phyloP scores from a whole-genome alignment of 371 early-diverging fungal genomes.

The Actinomortierella ambigua region DNA sequence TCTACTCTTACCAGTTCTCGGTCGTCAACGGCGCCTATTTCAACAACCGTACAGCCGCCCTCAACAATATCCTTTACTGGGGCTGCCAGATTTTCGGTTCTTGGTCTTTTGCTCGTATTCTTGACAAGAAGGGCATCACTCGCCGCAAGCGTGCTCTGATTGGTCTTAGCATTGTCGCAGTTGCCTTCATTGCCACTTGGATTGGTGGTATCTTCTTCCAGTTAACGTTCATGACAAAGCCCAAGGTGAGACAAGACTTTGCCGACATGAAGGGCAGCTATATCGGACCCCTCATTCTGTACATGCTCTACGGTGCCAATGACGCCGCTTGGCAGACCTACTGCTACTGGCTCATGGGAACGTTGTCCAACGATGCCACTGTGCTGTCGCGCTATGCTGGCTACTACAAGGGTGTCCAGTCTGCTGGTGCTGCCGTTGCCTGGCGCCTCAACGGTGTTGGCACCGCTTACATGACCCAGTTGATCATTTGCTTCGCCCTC shows the following conservation, averaged over 20 bases:
- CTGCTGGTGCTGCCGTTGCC: constrained; percentile 63
- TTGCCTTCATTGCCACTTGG: constrained; percentile 67
- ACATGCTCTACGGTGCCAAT: constrained; percentile 67
- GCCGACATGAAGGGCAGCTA: constrained; percentile 47
- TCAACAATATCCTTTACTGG: constrained; percentile 67
- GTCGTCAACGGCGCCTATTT: constrained; percentile 39
- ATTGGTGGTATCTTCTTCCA: constrained; percentile 69
- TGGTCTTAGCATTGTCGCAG: constrained; percentile 54
- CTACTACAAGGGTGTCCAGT: constrained; percentile 87
- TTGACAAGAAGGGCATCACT: constrained; percentile 55
- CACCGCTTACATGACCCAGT: constrained; percentile 36
- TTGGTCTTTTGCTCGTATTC: constrained; percentile 57
- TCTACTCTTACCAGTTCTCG: constrained; percentile 73
- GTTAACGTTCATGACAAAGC: constrained; percentile 52
- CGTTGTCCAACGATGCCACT: constrained; percentile 73
- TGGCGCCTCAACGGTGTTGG: constrained; percentile 48
- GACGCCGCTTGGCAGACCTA: constrained; percentile 74
- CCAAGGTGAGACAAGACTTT: constrained; percentile 20
- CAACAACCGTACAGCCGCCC: constrained; percentile 32
- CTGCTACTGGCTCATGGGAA: constrained; percentile 76
- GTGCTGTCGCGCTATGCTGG: constrained; percentile 78
- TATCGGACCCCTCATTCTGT: constrained; percentile 66
- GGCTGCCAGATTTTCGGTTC: constrained; percentile 70
- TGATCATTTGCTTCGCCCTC: constrained; percentile 50
- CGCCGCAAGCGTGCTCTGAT: constrained; percentile 61